Evolutionary conservation across 208 protist species (phyloP).

Genomic region (Porcisia deanei): DNA sequence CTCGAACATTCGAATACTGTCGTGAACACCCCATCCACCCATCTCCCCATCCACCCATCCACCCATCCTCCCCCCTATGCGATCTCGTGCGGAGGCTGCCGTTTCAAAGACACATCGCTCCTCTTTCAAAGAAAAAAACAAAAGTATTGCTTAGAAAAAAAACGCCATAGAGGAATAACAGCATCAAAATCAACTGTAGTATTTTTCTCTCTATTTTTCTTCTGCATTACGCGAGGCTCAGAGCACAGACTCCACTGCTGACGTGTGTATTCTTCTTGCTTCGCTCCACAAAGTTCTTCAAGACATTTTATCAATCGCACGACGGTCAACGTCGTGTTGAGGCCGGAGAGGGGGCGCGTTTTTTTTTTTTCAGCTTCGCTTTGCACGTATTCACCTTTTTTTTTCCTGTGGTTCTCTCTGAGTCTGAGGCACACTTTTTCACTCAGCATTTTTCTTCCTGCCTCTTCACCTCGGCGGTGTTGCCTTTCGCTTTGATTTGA

Average conservation of each 20-base stretch:
- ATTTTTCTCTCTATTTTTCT: background rate
- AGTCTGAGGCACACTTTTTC: background rate
- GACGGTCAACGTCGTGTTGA: background rate
- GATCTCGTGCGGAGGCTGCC: background rate
- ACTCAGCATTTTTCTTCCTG: slow-evolving; percentile 8
- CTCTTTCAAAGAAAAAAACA: no score
- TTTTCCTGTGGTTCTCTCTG: background rate
- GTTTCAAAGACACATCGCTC: background rate
- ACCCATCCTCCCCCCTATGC: background rate
- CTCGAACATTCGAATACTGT: background rate
- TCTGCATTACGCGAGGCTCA: background rate
- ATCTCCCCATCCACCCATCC: no score
- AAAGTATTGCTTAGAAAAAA: no score
- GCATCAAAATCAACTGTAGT: background rate
- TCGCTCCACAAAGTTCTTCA: background rate
- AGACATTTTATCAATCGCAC: background rate
- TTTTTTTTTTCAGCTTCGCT: background rate
- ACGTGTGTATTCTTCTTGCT: slow-evolving; percentile 6
- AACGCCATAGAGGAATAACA: background rate
- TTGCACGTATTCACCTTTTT: slow-evolving; percentile 2
- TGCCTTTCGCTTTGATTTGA: background rate
- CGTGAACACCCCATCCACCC: background rate
- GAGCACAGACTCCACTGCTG: background rate
- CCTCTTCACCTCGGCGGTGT: slow-evolving; percentile 1
- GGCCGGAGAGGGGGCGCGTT: background rate